Evolutionary conservation across 306 rosid species (phyloP), one percentile per base, ranked within the genome.

Genomic region (cucumber (Cucumis sativus)): DNA sequence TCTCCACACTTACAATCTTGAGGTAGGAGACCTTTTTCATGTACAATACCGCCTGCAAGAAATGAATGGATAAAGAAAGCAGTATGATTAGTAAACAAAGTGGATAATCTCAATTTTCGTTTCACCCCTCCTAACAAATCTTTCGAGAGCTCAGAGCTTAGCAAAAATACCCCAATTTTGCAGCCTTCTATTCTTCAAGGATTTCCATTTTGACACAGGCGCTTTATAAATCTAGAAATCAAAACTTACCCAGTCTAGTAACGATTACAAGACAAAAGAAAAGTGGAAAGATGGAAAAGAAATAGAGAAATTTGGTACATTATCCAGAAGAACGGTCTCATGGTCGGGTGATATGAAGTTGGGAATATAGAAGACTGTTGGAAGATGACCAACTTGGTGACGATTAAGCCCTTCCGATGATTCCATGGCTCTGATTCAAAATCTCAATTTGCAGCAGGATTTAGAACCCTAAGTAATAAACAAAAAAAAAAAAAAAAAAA

Each of bases 1-100:
- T 69, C 6, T 82, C 62, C 70, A 60, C 68, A 87, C 97, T 91
- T 85, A 93, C 98, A 82, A 71, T 70, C 79, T 84, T 93, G 98
- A 43, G 98, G 86, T 35, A 93, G 83, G 81, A 93, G 97, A 47
- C 98, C 98, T 84, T 91, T 93, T 87, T 91, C 97, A 80, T 93
- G 98, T 74, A 93, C 98, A 75, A 89, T 78, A 45, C 97, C 98
- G 33, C 98, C 98, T 93, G 89, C 56, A 75, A 83, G 56, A 58
- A 16, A 59, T 73, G 47, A 80, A 83, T 61, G 63, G 72, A 84
- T 40, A 76, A 52, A 65, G 47, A 54, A 49, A 75, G 62, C 63
- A 69, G 75, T 67, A 52, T 59, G 43, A 75, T 80, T 20, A 66
- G 35, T 59, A 77, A 82, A 79, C 21, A 81, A 67, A 49, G 65